A percentile compares a stretch with the other conserved stretches of the same genome.
These are phyloP conservation scores for Cairneyella variabilis DNA, from an alignment of 495 filamentous ascomycete genomes.

Conservation along the genomic window DNA sequence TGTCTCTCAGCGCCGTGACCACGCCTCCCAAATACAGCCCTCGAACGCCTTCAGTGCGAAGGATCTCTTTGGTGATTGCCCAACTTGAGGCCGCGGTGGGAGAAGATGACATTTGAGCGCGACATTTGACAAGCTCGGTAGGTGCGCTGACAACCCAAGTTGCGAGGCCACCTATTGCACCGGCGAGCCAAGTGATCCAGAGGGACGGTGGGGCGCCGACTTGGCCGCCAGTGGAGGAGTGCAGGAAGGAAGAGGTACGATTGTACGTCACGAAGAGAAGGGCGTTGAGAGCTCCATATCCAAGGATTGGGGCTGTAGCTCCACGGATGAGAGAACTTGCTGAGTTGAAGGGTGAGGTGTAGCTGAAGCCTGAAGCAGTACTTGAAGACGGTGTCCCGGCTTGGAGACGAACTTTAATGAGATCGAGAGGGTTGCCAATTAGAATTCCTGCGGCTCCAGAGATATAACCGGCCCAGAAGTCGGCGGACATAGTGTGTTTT, in stretches of 20 bases:
- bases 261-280: constrained; percentile 85
- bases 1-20: constrained; percentile 76
- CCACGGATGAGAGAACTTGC: constrained; percentile 44
- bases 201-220: constrained; percentile 33
- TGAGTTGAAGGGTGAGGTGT: constrained; percentile 29
- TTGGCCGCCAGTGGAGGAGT: constrained; percentile 19
- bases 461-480: constrained; percentile 85
- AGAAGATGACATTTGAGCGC: constrained; percentile 56
- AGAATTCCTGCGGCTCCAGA: constrained; percentile 79
- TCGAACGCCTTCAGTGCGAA: constrained; percentile 55
- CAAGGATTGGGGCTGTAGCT: constrained; percentile 74
- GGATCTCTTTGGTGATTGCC: constrained; percentile 57
- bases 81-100: constrained; percentile 42
- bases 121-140: constrained; percentile 84
- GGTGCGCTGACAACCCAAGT: constrained; percentile 79
- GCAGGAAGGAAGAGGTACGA: constrained; percentile 45
- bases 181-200: constrained; percentile 66
- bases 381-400: constrained; percentile 40
- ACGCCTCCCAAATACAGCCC: constrained; percentile 75
- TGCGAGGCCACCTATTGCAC: constrained; percentile 71
- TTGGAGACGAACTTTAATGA: constrained; percentile 81
- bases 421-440: constrained; percentile 83
- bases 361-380: constrained; percentile 10
- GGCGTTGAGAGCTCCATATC: constrained; percentile 86
- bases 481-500: constrained; percentile 59